These are phyloP conservation scores for Vaccinium darrowii DNA, from an alignment of 148 eudicot species.

Conservation along the genomic window DNA sequence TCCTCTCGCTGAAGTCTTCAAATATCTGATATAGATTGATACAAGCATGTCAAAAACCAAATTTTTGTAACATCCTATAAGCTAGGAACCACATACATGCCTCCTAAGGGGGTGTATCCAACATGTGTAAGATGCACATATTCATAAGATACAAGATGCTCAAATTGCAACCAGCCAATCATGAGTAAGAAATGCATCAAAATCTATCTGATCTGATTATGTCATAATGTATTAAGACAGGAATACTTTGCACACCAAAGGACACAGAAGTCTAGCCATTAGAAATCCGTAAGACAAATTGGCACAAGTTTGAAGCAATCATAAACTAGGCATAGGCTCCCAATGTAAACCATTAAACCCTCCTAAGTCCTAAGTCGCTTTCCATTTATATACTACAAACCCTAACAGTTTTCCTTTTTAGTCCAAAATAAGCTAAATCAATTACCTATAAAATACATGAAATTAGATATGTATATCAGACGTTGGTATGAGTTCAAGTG, in stretches of 20 bases:
- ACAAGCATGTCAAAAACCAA: background rate
- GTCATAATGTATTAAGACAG: background rate
- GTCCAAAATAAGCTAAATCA: too few species aligned
- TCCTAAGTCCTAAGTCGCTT: background rate
- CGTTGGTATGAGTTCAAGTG: too few species aligned
- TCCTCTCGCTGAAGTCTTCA: background rate
- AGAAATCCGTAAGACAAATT: background rate
- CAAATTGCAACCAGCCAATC: background rate
- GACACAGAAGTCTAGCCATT: background rate
- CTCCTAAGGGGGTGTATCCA: background rate
- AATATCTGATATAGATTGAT: background rate
- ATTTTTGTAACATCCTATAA: background rate
- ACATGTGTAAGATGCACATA: background rate
- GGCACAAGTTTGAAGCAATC: background rate
- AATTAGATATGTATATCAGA: too few species aligned
- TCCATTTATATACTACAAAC: too few species aligned
- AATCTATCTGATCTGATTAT: background rate
- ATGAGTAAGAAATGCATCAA: background rate
- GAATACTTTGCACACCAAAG: background rate
- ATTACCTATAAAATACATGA: too few species aligned
- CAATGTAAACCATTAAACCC: background rate
- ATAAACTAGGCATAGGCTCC: background rate
- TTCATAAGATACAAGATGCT: background rate
- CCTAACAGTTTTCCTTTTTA: too few species aligned
- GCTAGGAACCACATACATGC: background rate